Evolutionary conservation across 2,329 filamentous ascomycete genomes (phyloP), one percentile per base, ranked within the genome.

Genomic region (Ascomycota sp.): DNA sequence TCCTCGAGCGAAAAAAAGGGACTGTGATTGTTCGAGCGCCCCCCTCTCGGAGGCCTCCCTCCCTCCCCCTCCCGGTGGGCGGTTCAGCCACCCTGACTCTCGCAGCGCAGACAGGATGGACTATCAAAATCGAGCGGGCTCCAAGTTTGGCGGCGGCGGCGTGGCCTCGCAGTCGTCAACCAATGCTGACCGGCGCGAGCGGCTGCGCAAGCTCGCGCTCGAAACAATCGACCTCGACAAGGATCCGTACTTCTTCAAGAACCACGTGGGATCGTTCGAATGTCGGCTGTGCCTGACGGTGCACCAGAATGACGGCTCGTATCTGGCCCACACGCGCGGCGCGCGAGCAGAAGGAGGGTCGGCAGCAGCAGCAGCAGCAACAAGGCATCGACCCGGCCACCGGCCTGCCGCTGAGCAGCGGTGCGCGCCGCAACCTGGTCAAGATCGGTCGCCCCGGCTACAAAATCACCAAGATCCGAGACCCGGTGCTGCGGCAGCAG

Each of bases 231-330:
- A 95, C 61, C 79, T 95, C 38, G 89, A 95, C 59, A 95, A 94
- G 59, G 89, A 98, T 59, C 89, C 89, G 0, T 98, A 95, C 69
- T 94, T 95, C 64, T 98, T 98, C 75, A 92, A 92, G 55, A 98
- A 98, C 63, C 86, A 98, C 56, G 81, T 95, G 44, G 89, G 89
- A 47, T 89, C 78, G 47, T 98, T 94, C 56, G 89, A 98, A 56
- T 98, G 89, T 54, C 80, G 89, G 20, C 76, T 98, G 25, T 98
- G 89, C 48, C 63, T 98, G 19, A 98, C 89, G 0, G 86, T 95
- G 4, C 89, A 98, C 64, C 89, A 98, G 48, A 98, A 98, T 53
- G 89, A 98, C 59, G 89, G 89, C 38, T 94, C 85, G 28, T 98
- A 98, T 56, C 82, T 98, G 40, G 89, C 89, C 2, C 89, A 98